Evolutionary conservation across 225 moss, liverwort and hornwort genomes (phyloP), one percentile per base, ranked within the genome.

Genomic region (Anthoceros angustus): DNA sequence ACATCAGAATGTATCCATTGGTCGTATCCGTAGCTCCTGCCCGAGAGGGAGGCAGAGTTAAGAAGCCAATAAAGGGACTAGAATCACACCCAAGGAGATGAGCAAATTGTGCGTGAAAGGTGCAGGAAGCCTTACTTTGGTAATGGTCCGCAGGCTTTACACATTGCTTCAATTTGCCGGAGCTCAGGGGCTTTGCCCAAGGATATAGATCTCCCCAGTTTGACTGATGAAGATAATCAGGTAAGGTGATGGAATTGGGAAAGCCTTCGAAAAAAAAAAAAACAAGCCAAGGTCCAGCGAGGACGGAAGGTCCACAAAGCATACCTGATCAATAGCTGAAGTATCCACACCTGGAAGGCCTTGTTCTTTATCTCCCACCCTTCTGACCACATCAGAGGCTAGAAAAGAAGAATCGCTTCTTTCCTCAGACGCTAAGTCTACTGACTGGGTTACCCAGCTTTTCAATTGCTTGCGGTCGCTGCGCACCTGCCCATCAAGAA

Each of bases 1-100:
- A 73, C 21, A 63, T 73, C 50, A 73, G 40, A 38, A 41, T 64
- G 67, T 72, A 72, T 38, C 72, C 72, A 48, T 72, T 41, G 18
- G 72, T 67, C 6, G 42, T 66, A 4, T 68, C 39, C 40, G 62
- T 62, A 16, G 72, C 62, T 68, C 21, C 72, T 72, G 65, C 65
- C 12, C 26, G 39, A 10, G 25, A 20, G 39, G 0, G 9, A 3
- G 11, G 24, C 18, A 38, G 23, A 38, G 39, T 23, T 24, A 38
- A 39, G 64, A 64, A 42, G 2, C 21, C 1, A 16, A 55, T 4
- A 16, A 16, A 16, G 50, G 21, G 2, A 16, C 50, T 55, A 21
- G 5, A 15, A 55, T 16, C 50, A 21, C 16, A 16, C 16, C 18
- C 18, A 55, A 55, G 50, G 21, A 55, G 50, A 15, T 1, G 18